A percentile compares a stretch with the other conserved stretches of the same genome.
phyloP scores from a whole-genome alignment of 345 rosid species.

The Murraya paniculata region DNA sequence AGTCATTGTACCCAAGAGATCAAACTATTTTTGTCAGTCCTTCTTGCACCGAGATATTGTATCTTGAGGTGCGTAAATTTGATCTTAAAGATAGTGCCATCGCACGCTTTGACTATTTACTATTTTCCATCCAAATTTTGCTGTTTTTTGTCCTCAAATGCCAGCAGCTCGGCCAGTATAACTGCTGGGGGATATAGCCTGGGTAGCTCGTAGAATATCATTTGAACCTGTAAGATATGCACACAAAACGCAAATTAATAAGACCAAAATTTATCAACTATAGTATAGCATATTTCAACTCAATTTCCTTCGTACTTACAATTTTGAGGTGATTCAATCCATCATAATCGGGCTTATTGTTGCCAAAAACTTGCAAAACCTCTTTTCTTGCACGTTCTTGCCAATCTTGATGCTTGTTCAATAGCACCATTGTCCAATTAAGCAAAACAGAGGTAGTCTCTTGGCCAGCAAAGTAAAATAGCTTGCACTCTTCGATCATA shows the following conservation, averaged over 20 bases:
- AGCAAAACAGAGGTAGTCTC: conserved; percentile 55
- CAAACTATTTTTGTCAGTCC: too few relatives aligned
- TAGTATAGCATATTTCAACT: too few relatives aligned
- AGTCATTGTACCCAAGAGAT: fast-evolving
- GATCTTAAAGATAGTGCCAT: too few relatives aligned
- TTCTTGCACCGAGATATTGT: too few relatives aligned
- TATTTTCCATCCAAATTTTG: conserved; percentile 40
- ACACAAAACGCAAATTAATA: too few relatives aligned
- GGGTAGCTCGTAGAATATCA: conserved; percentile 34
- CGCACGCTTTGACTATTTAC: too few relatives aligned
- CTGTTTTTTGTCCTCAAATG: conserved; percentile 6
- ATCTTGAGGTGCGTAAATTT: too few relatives aligned
- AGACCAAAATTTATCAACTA: too few relatives aligned
- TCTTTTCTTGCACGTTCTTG: conserved; percentile 61
- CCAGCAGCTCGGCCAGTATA: background rate
- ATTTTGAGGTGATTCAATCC: conserved; percentile 42
- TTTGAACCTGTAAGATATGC: conserved; percentile 18
- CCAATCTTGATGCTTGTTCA: conserved; percentile 53
- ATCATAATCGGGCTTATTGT: conserved; percentile 19
- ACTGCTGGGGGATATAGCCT: conserved; percentile 35
- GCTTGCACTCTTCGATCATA: conserved; percentile 58
- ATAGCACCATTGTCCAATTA: conserved; percentile 54
- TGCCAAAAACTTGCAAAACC: conserved; percentile 44
- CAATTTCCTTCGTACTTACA: conserved; percentile 22
- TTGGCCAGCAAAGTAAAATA: conserved; percentile 64